These are phyloP conservation scores for Nemophila menziesii DNA, from an alignment of 257 asterid species.

Conservation along the genomic window DNA sequence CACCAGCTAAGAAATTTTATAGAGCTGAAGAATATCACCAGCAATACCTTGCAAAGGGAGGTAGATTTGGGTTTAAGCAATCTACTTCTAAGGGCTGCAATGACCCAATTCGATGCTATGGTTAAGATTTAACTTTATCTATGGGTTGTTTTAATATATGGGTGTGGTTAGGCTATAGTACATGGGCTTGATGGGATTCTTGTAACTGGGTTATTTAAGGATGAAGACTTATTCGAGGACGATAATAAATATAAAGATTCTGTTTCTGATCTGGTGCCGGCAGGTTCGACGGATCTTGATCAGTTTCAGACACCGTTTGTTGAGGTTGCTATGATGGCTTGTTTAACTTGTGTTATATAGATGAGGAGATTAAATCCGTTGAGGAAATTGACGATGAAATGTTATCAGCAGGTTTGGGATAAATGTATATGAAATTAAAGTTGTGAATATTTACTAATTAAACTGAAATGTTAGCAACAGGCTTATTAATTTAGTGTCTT, in stretches of 20 bases:
- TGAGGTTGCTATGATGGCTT: no score
- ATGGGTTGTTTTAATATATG: background rate
- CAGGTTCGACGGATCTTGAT: no score
- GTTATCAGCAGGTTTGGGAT: no score
- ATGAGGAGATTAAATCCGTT: no score
- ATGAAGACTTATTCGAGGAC: slow-evolving; percentile 9
- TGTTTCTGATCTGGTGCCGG: slow-evolving; percentile 7
- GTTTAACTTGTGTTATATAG: no score
- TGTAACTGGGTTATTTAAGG: slow-evolving; percentile 27
- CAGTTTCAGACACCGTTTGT: no score
- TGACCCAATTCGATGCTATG: slow-evolving; percentile 96
- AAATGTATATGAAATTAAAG: no score
- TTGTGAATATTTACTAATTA: no score
- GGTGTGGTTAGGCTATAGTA: slow-evolving; percentile 10
- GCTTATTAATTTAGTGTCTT: no score
- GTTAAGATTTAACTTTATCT: slow-evolving; percentile 15
- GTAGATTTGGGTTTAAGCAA: slow-evolving; percentile 76
- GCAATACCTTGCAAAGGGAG: slow-evolving; percentile 90
- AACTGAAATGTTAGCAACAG: no score
- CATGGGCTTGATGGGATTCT: slow-evolving; percentile 58
- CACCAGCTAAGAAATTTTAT: slow-evolving; percentile 93
- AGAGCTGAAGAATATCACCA: slow-evolving; percentile 95
- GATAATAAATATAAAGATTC: slow-evolving; percentile 12
- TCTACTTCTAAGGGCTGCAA: slow-evolving; percentile 75
- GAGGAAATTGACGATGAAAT: no score